Evolutionary conservation across 2,329 filamentous ascomycete genomes (phyloP), one percentile per base, ranked within the genome.

Genomic region (Mollisia scopiformis): DNA sequence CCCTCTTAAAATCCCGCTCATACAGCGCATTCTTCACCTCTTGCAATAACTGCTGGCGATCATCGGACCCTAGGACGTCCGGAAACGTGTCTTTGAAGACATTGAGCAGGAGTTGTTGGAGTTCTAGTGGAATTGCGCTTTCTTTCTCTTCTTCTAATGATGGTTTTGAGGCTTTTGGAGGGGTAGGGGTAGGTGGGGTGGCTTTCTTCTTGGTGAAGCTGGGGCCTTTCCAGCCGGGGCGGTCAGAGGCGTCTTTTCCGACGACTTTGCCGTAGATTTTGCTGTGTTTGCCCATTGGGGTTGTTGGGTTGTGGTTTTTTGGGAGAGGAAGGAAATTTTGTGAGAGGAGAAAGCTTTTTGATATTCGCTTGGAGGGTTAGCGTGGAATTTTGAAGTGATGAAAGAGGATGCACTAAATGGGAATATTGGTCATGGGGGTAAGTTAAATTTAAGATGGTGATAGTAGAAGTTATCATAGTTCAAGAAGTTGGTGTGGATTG

Each of bases 1-100:
- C 94, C 16, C 80, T 78, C 13, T 82, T 82, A 76, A 98, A 98
- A 74, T 98, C 91, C 31, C 95, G 86, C 61, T 90, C 88, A 74
- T 89, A 98, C 8, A 99, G 82, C 65, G 94, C 91, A 7, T 87
- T 82, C 75, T 98, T 99, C 64, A 98, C 85, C 55, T 88, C 85
- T 72, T 97, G 94, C 21, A 98, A 82, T 3, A 87, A 75, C 1
- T 80, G 71, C 30, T 81, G 75, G 52, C 88, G 80, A n/a, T 70
- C 66, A 6, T 77, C 75, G 2, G 80, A 80, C 8, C 75, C 70
- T 53, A 88, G 77, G 6, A 82, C 73, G 2, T 76, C 74, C 13
- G 76, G 71, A 68, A 95, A 91, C 0, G 90, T 81, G 62, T 84
- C 77, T 60, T 82, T 82, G 77, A 96, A 97, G 64, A 92, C 79